Conservation (phyloP, 495 filamentous ascomycete genomes). For the Mytilinidion resinicola region DNA sequence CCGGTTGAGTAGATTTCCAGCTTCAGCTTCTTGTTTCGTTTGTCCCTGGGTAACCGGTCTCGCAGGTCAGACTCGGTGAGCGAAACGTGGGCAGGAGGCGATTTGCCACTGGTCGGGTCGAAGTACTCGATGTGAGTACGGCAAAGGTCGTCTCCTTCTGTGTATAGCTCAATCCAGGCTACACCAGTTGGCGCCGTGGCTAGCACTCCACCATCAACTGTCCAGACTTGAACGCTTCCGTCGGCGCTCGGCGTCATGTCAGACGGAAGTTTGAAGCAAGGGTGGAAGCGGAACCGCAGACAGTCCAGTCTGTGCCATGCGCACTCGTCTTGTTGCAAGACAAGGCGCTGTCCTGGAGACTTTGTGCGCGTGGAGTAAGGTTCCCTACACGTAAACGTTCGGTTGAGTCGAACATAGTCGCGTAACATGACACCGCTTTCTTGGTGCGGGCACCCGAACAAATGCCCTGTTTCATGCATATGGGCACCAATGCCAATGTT, state of each 20-base stretch:
- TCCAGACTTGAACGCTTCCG: conserved; percentile 80
- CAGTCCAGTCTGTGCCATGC: conserved; percentile 83
- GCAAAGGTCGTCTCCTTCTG: conserved; percentile 68
- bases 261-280: conserved; percentile 78
- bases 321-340: conserved; percentile 71
- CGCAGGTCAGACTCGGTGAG: conserved; percentile 73
- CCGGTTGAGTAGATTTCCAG: conserved; percentile 68
- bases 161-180: conserved; percentile 72
- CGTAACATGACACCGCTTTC: conserved; percentile 82
- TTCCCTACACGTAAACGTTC: conserved; percentile 72
- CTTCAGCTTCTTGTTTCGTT: conserved; percentile 63
- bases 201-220: conserved; percentile 66
- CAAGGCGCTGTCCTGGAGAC: conserved; percentile 65
- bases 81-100: conserved; percentile 60
- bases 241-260: conserved; percentile 62
- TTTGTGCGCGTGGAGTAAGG: conserved; percentile 79
- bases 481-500: conserved; percentile 90
- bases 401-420: conserved; percentile 75
- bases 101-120: conserved; percentile 43
- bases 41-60: conserved; percentile 58
- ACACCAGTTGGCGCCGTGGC: conserved; percentile 77
- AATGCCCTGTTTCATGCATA: conserved; percentile 79
- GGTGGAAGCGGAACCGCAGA: conserved; percentile 82
- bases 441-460: conserved; percentile 82
- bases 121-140: conserved; percentile 73